A percentile compares a stretch with the other conserved stretches of the same genome.
phyloP scores from a whole-genome alignment of 148 eudicot genomes.

The Silene latifolia region DNA sequence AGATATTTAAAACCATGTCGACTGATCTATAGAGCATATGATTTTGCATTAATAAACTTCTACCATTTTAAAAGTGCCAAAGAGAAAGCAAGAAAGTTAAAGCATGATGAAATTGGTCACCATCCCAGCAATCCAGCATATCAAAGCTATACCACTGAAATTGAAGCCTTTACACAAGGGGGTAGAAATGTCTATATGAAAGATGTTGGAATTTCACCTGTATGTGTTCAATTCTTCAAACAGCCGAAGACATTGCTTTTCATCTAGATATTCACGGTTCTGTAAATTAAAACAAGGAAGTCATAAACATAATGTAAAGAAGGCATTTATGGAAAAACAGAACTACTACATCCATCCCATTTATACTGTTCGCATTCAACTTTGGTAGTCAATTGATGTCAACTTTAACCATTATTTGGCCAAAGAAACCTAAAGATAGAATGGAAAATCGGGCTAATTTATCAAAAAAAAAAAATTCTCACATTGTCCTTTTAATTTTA shows the following conservation, averaged over 20 bases:
- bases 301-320: neutral
- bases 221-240: slow-evolving; percentile 86
- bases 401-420: too few relatives aligned
- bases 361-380: too few relatives aligned
- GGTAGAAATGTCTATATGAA: neutral
- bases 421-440: too few relatives aligned
- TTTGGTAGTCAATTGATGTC: too few relatives aligned
- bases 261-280: slow-evolving; percentile 55
- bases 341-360: too few relatives aligned
- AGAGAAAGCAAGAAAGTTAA: neutral
- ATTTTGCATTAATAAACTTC: neutral
- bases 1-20: too few relatives aligned
- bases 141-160: neutral
- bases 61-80: neutral
- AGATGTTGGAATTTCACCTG: slow-evolving; percentile 48
- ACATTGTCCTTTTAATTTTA: too few relatives aligned
- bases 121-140: neutral
- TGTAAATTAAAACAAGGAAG: slow-evolving; percentile 24
- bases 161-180: neutral
- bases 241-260: slow-evolving; percentile 61
- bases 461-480: too few relatives aligned
- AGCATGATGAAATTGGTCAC: neutral
- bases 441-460: too few relatives aligned
- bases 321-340: too few relatives aligned
- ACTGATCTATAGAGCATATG: too few relatives aligned